phyloP scores from a whole-genome alignment of 768 basidiomycete genomes.

The Tricholoma flavovirens region DNA sequence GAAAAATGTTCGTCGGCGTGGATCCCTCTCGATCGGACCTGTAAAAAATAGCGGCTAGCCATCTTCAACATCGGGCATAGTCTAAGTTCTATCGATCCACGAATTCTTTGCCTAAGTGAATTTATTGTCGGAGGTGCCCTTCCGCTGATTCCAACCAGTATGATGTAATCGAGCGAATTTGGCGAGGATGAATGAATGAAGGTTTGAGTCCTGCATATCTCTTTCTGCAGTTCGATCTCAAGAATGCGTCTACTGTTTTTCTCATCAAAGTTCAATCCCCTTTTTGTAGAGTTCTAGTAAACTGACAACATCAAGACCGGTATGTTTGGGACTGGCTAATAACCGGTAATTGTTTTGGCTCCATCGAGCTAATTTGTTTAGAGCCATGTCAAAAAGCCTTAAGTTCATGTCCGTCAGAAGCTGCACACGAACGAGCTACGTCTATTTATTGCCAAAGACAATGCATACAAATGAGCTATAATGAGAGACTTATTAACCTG shows the following conservation, averaged over 20 bases:
- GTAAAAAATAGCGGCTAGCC: too few relatives aligned
- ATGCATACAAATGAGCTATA: too few relatives aligned
- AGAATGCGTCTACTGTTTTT: not conserved
- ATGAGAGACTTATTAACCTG: not conserved
- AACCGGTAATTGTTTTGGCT: not conserved
- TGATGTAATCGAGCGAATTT: too few relatives aligned
- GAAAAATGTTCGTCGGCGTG: too few relatives aligned
- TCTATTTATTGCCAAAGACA: too few relatives aligned
- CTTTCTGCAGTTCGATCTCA: not conserved
- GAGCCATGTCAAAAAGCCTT: not conserved
- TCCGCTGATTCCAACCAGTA: too few relatives aligned
- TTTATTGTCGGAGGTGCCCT: too few relatives aligned
- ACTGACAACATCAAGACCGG: not conserved
- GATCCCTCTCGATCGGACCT: too few relatives aligned
- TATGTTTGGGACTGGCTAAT: not conserved
- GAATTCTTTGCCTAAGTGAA: too few relatives aligned
- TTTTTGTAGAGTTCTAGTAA: not conserved
- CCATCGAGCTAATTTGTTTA: not conserved
- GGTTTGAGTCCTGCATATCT: not conserved
- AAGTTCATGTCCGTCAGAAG: not conserved
- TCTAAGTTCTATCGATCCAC: too few relatives aligned
- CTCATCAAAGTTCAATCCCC: not conserved
- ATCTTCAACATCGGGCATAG: too few relatives aligned
- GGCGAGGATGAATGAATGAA: too few relatives aligned
- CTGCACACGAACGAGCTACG: not conserved